Conservation (phyloP, 2,329 filamentous ascomycete species). For the Ambrosiella cleistominuta region DNA sequence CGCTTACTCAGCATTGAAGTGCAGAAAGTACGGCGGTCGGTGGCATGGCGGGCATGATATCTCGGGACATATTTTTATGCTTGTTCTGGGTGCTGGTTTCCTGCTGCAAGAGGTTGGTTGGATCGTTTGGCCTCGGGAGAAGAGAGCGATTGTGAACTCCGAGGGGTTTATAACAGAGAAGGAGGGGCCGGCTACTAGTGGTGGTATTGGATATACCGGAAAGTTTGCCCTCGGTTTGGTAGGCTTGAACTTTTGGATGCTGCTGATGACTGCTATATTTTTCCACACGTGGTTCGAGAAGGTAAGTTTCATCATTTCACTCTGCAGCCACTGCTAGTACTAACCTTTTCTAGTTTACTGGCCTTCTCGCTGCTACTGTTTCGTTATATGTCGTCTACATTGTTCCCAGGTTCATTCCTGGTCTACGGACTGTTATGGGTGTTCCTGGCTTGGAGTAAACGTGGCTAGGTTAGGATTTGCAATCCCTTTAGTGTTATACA, state of each 20-base stretch:
- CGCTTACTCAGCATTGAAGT: conserved; percentile 42
- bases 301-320: conserved; percentile 29
- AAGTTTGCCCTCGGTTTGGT: conserved; percentile 47
- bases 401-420: conserved; percentile 33
- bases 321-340: not conserved
- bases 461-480: not conserved
- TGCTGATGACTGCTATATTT: conserved; percentile 95
- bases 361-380: conserved; percentile 29
- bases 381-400: conserved; percentile 34
- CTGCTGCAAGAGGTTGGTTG: conserved; percentile 62
- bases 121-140: conserved; percentile 39
- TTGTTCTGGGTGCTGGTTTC: conserved; percentile 69
- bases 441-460: conserved; percentile 30
- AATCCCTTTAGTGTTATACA: not conserved
- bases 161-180: conserved; percentile 31
- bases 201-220: conserved; percentile 27
- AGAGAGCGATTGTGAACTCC: conserved; percentile 50
- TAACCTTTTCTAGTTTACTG: conserved; percentile 29
- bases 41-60: conserved; percentile 97
- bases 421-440: conserved; percentile 28
- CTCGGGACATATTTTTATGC: conserved; percentile 82
- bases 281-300: conserved; percentile 99
- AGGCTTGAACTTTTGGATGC: conserved; percentile 74
- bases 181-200: conserved; percentile 13
- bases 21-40: conserved; percentile 61